phyloP scores from a whole-genome alignment of 139 green algal species.

The Auxenochlorella protothecoides region DNA sequence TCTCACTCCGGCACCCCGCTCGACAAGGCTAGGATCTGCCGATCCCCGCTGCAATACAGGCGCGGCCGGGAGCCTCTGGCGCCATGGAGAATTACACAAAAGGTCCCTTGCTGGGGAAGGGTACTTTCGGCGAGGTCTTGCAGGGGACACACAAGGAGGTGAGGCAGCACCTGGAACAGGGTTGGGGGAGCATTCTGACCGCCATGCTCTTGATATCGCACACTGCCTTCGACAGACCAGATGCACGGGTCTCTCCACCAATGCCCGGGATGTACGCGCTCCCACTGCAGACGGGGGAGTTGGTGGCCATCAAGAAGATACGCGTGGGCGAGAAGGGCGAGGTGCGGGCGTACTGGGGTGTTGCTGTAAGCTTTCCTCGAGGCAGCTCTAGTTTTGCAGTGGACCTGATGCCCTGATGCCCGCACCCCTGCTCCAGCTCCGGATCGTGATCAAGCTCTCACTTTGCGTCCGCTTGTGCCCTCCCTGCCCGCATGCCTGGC shows the following conservation, averaged over 20 bases:
- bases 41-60: too few species aligned
- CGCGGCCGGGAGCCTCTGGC: not conserved
- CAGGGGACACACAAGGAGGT: constrained; percentile 71
- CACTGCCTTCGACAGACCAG: not conserved
- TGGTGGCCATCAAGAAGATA: constrained; percentile 87
- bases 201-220: not conserved
- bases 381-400: not conserved
- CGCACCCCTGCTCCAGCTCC: not conserved
- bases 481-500: not conserved
- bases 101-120: constrained; percentile 52
- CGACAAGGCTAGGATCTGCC: too few species aligned
- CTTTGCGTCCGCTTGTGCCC: not conserved
- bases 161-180: not conserved
- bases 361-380: not conserved
- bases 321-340: constrained; percentile 40
- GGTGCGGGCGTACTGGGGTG: not conserved
- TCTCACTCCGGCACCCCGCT: too few species aligned
- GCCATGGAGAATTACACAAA: constrained; percentile 69
- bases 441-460: not conserved
- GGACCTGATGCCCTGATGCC: not conserved
- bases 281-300: constrained; percentile 57
- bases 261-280: not conserved
- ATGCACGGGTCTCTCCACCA: not conserved
- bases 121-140: constrained; percentile 70
- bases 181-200: too few species aligned